Conservation (phyloP, 208 protist genomes). For the Leishmania gerbilli region DNA sequence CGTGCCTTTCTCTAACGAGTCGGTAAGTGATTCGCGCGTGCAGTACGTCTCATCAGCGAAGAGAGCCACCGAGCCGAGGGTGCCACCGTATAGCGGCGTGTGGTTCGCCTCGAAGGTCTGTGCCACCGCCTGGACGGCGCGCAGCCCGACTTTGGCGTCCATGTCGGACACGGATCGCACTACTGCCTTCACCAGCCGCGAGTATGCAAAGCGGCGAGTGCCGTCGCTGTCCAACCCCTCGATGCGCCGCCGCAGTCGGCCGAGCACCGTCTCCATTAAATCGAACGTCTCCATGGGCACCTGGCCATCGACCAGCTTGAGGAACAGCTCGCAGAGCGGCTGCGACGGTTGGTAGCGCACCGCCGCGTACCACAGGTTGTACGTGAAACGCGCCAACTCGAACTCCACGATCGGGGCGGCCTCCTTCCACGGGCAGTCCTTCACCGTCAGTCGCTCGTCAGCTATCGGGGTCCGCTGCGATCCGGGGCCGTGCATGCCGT, state of each 20-base stretch:
- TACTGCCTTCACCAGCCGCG: constrained; percentile 43
- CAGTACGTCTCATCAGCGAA: constrained; percentile 58
- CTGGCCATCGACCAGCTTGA: constrained; percentile 56
- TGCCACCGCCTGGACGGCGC: constrained; percentile 51
- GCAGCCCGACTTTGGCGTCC: constrained; percentile 43
- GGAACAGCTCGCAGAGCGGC: constrained; percentile 71
- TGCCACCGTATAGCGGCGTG: constrained; percentile 46
- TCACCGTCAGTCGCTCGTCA: background rate
- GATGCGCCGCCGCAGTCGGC: constrained; percentile 30
- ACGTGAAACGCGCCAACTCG: constrained; percentile 64
- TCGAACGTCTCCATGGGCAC: constrained; percentile 53
- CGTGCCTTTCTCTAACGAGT: constrained; percentile 2
- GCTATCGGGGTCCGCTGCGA: background rate
- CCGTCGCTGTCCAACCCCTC: constrained; percentile 51
- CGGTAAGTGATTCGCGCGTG: constrained; percentile 10
- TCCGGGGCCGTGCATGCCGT: background rate
- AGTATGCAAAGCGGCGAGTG: constrained; percentile 53
- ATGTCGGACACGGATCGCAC: constrained; percentile 56
- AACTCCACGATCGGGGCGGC: constrained; percentile 40
- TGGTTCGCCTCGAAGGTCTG: constrained; percentile 67
- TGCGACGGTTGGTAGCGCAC: constrained; percentile 56
- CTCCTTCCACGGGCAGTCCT: constrained; percentile 23
- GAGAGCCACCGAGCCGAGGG: constrained; percentile 38
- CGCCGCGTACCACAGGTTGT: constrained; percentile 76
- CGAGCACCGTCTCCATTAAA: constrained; percentile 38